Conservation (phyloP, 2,329 filamentous ascomycete species). For the Diaporthe ilicicola region DNA sequence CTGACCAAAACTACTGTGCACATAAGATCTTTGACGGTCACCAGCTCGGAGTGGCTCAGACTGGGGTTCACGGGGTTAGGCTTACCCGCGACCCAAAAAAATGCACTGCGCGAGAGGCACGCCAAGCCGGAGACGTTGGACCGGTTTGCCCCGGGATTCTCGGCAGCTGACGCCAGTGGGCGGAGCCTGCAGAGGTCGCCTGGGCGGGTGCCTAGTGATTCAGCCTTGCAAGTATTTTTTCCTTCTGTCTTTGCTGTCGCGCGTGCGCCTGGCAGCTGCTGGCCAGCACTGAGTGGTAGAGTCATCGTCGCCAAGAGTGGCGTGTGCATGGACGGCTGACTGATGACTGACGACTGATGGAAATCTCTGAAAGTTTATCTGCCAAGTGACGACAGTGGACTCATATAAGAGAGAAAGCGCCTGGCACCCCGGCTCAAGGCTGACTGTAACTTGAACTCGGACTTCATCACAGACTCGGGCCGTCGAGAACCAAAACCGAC, state of each 20-base stretch:
- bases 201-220: conserved; percentile 2
- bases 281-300: not conserved
- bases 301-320: conserved; percentile 27
- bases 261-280: not conserved
- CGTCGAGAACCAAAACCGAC: not conserved
- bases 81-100: not conserved
- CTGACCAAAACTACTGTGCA: not conserved
- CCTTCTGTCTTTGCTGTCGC: too few species aligned
- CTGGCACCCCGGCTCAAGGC: not conserved
- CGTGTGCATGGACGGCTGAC: not conserved
- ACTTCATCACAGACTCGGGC: not conserved
- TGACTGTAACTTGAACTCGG: not conserved
- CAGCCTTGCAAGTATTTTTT: conserved; percentile 17
- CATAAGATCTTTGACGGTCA: not conserved
- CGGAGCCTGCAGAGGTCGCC: conserved; percentile 18
- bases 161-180: conserved; percentile 24
- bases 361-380: not conserved
- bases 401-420: not conserved
- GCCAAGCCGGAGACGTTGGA: conserved; percentile 25
- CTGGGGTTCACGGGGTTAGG: not conserved
- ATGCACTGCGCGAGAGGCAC: not conserved
- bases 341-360: not conserved
- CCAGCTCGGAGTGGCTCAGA: conserved; percentile 11
- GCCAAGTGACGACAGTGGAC: not conserved
- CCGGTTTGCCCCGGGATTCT: not conserved